Base-by-base conservation (phyloP, 2,329 filamentous ascomycete genomes). In the Coniochaeta sp. region DNA sequence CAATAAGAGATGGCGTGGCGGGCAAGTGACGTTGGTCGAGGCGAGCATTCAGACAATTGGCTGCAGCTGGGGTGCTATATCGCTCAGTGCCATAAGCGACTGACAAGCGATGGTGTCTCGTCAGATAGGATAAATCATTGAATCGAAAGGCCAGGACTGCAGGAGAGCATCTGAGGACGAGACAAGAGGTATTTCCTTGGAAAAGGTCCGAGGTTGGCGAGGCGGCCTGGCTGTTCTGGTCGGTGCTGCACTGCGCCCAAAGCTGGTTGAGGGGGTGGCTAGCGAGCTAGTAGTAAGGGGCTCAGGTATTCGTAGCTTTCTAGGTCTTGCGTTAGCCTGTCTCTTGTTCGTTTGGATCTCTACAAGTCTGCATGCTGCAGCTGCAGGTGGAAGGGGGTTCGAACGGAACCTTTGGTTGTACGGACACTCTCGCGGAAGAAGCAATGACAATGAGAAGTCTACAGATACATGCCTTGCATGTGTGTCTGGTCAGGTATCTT, bases 331-430 rank as follows among this genome's bases (percentile, higher is more conserved):
- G 38, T 42, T 42, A 47, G 45, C 45, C 18, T 47, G 45, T 47
- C 8, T 47, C 42, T 31, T 31, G 45, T 31, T 47, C 45, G 45
- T 47, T 31, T 47, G 45, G 22, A 42, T 42, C 38, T n/a, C n/a
- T n/a, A n/a, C n/a, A n/a, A n/a, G 6, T 24, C 45, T 47, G 45
- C 45, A 47, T 22, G 26, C 45, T 30, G 45, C 45, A 31, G 45
- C 45, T 47, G 45, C 45, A 47, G 26, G 45, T 30, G 20, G 45
- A 47, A 31, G 45, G 45, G 38, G 38, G n/a, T n/a, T 13, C 12
- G 38, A n/a, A 42, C 26, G 45, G 14, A 48, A 48, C 38, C 38
- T 42, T 31, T 48, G 26, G 45, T 14, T 2, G 45, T 30, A 48
- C 12, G 27, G 45, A 18, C 3, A 31, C 45, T 30, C 30, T 31